phyloP scores from a whole-genome alignment of 805 yeast species.

The Kuraishia molischiana region DNA sequence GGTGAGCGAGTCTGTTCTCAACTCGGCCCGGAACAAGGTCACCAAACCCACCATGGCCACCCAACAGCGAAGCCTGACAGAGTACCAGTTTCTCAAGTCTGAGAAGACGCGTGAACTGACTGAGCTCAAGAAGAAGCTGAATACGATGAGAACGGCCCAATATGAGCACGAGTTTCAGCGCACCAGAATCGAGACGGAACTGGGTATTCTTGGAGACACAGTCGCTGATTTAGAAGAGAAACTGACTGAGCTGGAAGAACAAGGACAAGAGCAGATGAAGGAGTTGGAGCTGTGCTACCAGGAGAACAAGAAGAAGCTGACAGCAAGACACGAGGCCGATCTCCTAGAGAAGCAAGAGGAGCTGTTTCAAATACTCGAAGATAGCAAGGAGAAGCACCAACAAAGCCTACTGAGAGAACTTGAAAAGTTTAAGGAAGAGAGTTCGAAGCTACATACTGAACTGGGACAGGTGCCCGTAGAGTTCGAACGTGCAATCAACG shows the following conservation, averaged over 20 bases:
- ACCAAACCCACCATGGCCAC: background rate
- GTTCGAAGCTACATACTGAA: background rate
- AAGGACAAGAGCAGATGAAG: conserved; percentile 20
- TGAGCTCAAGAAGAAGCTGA: conserved; percentile 14
- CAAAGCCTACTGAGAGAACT: background rate
- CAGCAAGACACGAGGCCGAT: conserved; percentile 24
- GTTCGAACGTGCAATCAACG: background rate
- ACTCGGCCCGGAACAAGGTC: background rate
- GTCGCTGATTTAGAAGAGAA: background rate
- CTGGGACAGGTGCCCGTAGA: too few relatives aligned
- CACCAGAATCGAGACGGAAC: background rate
- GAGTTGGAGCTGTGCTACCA: conserved; percentile 13
- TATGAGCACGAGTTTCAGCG: conserved; percentile 15
- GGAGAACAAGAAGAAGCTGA: conserved; percentile 12
- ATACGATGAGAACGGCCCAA: conserved; percentile 15
- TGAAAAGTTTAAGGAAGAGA: background rate
- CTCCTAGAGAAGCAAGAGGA: conserved; percentile 21
- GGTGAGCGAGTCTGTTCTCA: background rate
- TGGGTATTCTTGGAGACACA: background rate
- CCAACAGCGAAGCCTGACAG: background rate
- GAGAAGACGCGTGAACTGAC: conserved; percentile 13
- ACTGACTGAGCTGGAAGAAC: conserved; percentile 11
- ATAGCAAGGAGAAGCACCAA: background rate
- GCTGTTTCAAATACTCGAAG: background rate
- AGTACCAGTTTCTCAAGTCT: background rate